phyloP scores from a whole-genome alignment of 495 filamentous ascomycete species.

The Coniosporium apollinis region DNA sequence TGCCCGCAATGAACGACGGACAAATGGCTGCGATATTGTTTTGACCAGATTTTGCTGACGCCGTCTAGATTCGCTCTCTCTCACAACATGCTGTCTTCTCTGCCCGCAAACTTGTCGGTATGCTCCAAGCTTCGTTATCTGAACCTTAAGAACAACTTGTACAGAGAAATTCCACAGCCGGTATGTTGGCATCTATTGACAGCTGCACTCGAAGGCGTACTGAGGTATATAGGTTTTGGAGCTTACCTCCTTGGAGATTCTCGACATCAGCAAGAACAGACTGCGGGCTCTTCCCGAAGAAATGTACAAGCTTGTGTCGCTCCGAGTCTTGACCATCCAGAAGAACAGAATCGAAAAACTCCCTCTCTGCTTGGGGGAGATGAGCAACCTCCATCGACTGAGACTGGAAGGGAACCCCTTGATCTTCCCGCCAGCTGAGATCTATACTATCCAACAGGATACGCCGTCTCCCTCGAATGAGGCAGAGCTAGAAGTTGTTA shows the following conservation, averaged over 20 bases:
- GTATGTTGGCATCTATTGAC: conserved; percentile 34
- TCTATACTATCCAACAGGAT: conserved; percentile 32
- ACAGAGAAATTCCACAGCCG: conserved; percentile 71
- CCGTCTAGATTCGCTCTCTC: conserved; percentile 60
- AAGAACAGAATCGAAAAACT: conserved; percentile 74
- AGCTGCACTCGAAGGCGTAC: not conserved
- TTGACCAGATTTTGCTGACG: conserved; percentile 6
- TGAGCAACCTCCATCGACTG: conserved; percentile 71
- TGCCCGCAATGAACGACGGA: not conserved
- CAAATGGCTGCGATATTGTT: conserved; percentile 1
- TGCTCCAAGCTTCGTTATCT: conserved; percentile 83
- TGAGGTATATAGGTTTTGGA: conserved; percentile 44
- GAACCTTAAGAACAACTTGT: conserved; percentile 78
- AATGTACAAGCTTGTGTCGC: conserved; percentile 49
- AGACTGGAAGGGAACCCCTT: conserved; percentile 81
- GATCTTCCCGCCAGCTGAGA: conserved; percentile 45
- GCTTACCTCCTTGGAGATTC: conserved; percentile 72
- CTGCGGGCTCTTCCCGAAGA: conserved; percentile 61
- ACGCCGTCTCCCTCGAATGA: conserved; percentile 31
- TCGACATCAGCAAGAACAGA: conserved; percentile 79
- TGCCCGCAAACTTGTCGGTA: conserved; percentile 68
- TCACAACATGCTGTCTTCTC: conserved; percentile 66
- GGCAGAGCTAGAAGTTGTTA: conserved; percentile 45
- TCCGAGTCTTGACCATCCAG: conserved; percentile 38
- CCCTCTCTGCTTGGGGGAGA: conserved; percentile 69